A percentile compares a stretch with the other conserved stretches of the same genome.
These are phyloP conservation scores for Chlamydomonas eustigma DNA, from an alignment of 139 green algal species.

Conservation along the genomic window DNA sequence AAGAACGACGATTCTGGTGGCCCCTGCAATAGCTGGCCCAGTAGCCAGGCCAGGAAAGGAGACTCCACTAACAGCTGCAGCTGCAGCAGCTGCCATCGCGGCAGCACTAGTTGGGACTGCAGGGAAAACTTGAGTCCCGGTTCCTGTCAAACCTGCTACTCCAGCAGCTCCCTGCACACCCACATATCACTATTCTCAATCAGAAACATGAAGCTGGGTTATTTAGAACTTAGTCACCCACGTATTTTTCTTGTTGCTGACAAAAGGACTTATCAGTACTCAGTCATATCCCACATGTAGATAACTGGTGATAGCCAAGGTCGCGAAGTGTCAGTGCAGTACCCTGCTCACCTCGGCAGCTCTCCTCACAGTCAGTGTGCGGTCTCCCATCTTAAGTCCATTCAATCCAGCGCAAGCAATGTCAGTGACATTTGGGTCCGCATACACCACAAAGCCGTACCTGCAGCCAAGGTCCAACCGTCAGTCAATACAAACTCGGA, in stretches of 20 bases:
- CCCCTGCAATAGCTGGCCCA: constrained; percentile 9
- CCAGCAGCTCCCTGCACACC: neutral
- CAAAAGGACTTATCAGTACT: no score
- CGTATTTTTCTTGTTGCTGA: no score
- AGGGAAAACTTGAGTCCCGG: neutral
- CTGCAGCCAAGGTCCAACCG: no score
- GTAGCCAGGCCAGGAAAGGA: neutral
- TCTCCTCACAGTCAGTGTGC: constrained; percentile 83
- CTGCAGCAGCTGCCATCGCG: neutral
- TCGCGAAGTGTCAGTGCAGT: no score
- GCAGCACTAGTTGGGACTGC: neutral
- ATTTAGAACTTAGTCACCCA: no score
- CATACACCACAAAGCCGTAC: constrained; percentile 94
- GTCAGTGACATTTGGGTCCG: constrained; percentile 78
- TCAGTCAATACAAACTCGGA: no score
- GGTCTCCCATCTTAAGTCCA: constrained; percentile 94
- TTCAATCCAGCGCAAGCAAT: constrained; percentile 85
- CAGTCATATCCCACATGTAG: no score
- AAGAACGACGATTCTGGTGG: constrained; percentile 61
- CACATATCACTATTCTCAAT: no score
- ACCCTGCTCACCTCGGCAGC: constrained; percentile 61
- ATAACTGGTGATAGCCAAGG: no score
- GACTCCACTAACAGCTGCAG: neutral
- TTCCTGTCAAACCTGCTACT: neutral
- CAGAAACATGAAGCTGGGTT: no score